phyloP scores from a whole-genome alignment of 2,329 filamentous ascomycete genomes.

The Neonectria magnoliae region DNA sequence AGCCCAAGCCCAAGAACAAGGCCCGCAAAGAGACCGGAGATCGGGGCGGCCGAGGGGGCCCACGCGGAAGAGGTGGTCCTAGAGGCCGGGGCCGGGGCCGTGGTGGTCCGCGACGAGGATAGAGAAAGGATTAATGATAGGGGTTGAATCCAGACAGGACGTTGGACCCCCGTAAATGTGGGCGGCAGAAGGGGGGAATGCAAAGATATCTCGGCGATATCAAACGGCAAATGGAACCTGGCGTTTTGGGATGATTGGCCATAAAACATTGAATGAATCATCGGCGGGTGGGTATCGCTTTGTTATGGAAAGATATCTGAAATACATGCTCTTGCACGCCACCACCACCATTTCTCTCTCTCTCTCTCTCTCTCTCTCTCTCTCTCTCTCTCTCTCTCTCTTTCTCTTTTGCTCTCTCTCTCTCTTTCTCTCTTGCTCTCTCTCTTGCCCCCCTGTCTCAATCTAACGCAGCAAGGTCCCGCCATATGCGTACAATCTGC shows the following conservation, averaged over 20 bases:
- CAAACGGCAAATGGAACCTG: conserved; percentile 46
- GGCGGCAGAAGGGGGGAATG: conserved; percentile 25
- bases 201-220: conserved; percentile 38
- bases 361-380: conserved; percentile 9
- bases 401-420: conserved; percentile 14
- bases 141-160: conserved; percentile 15
- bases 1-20: conserved; percentile 99
- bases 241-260: conserved; percentile 51
- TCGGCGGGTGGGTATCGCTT: conserved; percentile 43
- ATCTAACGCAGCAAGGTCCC: conserved; percentile 47
- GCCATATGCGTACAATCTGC: conserved; percentile 88
- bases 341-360: conserved; percentile 22
- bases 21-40: conserved; percentile 85
- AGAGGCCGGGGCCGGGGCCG: conserved; percentile 62
- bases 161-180: conserved; percentile 28
- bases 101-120: conserved; percentile 51
- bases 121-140: conserved; percentile 1
- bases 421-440: neutral
- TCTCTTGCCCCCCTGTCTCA: conserved; percentile 1
- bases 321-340: conserved; percentile 44
- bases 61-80: conserved; percentile 63
- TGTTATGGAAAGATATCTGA: conserved; percentile 46
- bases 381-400: neutral
- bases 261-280: conserved; percentile 43
- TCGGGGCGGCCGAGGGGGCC: conserved; percentile 63